Evolutionary conservation across 2,329 filamentous ascomycete genomes (phyloP).

Genomic region (Aspergillus fijiensis): DNA sequence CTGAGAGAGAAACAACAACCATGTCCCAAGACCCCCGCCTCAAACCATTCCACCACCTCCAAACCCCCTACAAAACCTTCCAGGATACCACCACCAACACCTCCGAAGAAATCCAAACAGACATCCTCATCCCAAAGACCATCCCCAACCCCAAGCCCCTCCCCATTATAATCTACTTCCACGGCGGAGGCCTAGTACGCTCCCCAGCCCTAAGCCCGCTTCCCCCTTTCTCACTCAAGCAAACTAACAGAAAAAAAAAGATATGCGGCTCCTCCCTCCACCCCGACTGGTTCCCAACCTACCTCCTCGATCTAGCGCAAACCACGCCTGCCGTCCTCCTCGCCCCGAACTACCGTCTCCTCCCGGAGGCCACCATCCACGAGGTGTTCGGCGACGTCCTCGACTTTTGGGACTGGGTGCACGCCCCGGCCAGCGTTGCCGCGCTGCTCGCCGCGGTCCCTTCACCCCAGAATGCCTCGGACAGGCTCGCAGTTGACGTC

Average conservation of each 20-base stretch:
- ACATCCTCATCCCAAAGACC: constrained; percentile 42
- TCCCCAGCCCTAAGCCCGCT: too few species aligned
- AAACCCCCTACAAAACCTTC: constrained; percentile 42
- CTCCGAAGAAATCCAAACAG: constrained; percentile 35
- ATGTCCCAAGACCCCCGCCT: background rate
- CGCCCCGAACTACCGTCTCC: constrained; percentile 52
- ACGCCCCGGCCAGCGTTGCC: constrained; percentile 22
- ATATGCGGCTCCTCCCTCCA: constrained; percentile 33
- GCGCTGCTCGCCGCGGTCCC: constrained; percentile 11
- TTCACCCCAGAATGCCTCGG: background rate
- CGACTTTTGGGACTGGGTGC: constrained; percentile 51
- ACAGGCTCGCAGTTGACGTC: constrained; percentile 21
- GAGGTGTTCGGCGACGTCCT: constrained; percentile 51
- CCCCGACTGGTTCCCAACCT: constrained; percentile 30
- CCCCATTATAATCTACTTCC: constrained; percentile 46
- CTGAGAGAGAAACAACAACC: background rate
- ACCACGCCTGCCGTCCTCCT: constrained; percentile 47
- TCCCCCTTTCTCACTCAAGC: too few species aligned
- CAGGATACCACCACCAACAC: constrained; percentile 27
- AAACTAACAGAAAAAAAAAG: constrained; percentile 15
- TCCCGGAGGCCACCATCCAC: constrained; percentile 49
- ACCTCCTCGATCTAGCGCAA: constrained; percentile 42
- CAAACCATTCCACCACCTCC: constrained; percentile 38
- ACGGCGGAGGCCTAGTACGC: constrained; percentile 47
- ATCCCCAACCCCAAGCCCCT: constrained; percentile 30